Conservation (phyloP, 345 rosid species). For the rapeseed (Brassica napus) region DNA sequence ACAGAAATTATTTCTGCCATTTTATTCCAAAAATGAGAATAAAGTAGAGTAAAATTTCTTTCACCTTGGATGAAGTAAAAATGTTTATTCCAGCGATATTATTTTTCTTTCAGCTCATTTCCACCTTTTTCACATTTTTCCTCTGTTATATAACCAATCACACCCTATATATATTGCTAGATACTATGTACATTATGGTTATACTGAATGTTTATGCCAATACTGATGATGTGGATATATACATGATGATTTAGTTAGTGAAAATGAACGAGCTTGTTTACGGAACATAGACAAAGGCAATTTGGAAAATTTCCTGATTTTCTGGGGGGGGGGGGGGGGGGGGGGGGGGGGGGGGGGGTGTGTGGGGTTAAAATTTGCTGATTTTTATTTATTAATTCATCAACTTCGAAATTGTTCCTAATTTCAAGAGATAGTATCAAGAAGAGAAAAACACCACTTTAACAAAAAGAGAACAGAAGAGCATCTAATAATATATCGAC, state of each 20-base stretch:
- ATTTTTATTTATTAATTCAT: background rate
- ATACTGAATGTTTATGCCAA: background rate
- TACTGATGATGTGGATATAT: background rate
- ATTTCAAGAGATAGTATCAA: background rate
- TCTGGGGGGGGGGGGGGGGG: background rate
- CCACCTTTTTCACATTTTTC: too few species aligned
- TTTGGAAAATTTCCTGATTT: background rate
- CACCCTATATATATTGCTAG: background rate
- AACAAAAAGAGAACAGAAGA: conserved; percentile 17
- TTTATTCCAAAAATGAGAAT: too few species aligned
- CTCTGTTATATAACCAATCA: too few species aligned
- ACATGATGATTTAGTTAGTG: background rate
- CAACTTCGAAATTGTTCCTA: background rate
- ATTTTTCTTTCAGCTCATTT: too few species aligned
- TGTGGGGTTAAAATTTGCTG: background rate
- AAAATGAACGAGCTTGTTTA: background rate
- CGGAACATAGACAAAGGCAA: background rate
- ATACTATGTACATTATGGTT: background rate
- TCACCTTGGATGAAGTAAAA: too few species aligned
- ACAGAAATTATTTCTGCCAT: too few species aligned
- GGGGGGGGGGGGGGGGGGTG: too few species aligned
- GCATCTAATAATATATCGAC: conserved; percentile 27
- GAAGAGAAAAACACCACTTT: conserved; percentile 12
- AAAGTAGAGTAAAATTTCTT: too few species aligned
- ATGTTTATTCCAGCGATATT: too few species aligned